A percentile compares a stretch with the other conserved stretches of the same genome.
Conservation (phyloP, 2,329 filamentous ascomycete genomes). For the Cladobotryum protrusum region DNA sequence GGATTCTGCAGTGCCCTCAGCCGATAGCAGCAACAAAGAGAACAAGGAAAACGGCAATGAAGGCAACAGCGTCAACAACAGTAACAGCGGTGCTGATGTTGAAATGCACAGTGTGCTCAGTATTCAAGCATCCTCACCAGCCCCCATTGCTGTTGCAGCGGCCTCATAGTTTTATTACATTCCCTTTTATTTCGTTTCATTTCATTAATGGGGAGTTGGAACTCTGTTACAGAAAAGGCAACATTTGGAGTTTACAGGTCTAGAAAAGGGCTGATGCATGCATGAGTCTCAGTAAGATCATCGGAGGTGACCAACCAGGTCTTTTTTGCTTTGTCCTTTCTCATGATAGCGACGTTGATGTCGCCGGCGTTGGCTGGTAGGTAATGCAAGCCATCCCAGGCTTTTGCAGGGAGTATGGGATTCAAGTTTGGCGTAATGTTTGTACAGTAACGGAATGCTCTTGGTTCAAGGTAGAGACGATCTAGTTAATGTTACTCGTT, state of each 20-base stretch:
- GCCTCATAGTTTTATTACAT: conserved; percentile 28
- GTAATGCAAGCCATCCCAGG: neutral
- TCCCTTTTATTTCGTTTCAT: neutral
- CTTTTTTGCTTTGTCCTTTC: neutral
- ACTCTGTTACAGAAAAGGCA: neutral
- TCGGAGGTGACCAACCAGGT: neutral
- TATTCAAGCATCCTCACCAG: conserved; percentile 46
- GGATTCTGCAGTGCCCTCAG: conserved; percentile 40
- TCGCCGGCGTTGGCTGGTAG: conserved; percentile 24
- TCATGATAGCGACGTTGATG: conserved; percentile 18
- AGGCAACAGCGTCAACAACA: conserved; percentile 42
- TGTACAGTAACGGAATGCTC: conserved; percentile 9
- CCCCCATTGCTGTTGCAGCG: conserved; percentile 41
- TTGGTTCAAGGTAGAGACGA: conserved; percentile 6
- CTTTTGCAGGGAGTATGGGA: conserved; percentile 12
- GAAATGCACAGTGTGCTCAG: conserved; percentile 50
- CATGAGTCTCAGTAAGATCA: neutral
- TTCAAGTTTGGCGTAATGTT: conserved; percentile 11
- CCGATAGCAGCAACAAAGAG: conserved; percentile 51
- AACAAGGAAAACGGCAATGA: conserved; percentile 54
- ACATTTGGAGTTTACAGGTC: neutral
- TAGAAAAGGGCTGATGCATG: neutral
- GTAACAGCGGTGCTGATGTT: conserved; percentile 39
- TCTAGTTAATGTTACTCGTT: conserved; percentile 4
- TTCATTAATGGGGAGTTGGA: neutral